Percentiles rank a stretch among this genome's conserved stretches.
Evolutionary conservation across 805 yeast genomes (phyloP).

Genomic region (Tetrapisispora arboricola): DNA sequence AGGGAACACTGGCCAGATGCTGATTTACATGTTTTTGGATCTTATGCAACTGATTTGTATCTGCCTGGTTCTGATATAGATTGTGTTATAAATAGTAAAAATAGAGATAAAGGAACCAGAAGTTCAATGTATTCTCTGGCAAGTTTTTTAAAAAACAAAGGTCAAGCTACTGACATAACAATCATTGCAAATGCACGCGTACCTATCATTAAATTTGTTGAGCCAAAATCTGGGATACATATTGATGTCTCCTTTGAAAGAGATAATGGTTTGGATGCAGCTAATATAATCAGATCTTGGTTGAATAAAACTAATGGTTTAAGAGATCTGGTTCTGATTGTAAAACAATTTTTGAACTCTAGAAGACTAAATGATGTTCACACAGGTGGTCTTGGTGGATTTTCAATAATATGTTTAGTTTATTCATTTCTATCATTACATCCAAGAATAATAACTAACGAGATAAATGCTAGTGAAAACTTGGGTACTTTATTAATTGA

Average conservation of each 20-base stretch:
- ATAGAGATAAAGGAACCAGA: conserved; percentile 49
- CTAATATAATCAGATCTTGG: conserved; percentile 70
- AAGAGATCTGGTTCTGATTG: conserved; percentile 68
- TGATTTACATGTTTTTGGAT: conserved; percentile 81
- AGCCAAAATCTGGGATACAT: conserved; percentile 55
- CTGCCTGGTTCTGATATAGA: conserved; percentile 96
- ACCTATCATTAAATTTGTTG: conserved; percentile 87
- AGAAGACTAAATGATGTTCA: conserved; percentile 79
- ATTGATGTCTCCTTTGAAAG: conserved; percentile 89
- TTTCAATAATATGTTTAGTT: conserved; percentile 79
- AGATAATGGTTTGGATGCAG: conserved; percentile 73
- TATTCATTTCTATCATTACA: conserved; percentile 72
- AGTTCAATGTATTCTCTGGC: conserved; percentile 63
- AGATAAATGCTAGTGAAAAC: conserved; percentile 60
- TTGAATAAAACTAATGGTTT: conserved; percentile 60
- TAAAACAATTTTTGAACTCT: conserved; percentile 76
- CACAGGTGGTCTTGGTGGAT: conserved; percentile 92
- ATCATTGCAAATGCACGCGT: conserved; percentile 87
- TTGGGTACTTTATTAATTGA: conserved; percentile 82
- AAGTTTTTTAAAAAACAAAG: conserved; percentile 49
- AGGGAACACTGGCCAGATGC: conserved; percentile 64
- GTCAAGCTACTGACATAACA: conserved; percentile 62
- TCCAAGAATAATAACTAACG: conserved; percentile 60
- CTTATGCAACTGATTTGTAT: conserved; percentile 86
- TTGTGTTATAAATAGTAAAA: conserved; percentile 66